Evolutionary conservation across 495 filamentous ascomycete species (phyloP).

Genomic region (Aspergillus conjunctus): DNA sequence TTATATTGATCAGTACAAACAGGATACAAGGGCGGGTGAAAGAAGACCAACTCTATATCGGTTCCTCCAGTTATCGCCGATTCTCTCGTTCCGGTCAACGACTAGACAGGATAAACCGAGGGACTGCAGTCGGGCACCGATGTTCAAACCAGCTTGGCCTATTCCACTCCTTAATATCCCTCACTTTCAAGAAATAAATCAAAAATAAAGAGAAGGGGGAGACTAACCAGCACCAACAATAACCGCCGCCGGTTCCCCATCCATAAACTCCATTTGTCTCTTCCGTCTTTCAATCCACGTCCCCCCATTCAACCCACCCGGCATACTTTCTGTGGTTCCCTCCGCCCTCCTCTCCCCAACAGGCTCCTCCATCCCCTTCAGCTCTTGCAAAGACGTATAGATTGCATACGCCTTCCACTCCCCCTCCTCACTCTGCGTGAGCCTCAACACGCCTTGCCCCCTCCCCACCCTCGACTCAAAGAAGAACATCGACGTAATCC

Average conservation of each 20-base stretch:
- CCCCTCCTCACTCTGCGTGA: slow-evolving; percentile 49
- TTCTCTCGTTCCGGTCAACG: slow-evolving; percentile 63
- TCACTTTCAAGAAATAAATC: neutral
- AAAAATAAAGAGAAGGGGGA: slow-evolving; percentile 9
- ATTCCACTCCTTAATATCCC: neutral
- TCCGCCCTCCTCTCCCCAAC: slow-evolving; percentile 45
- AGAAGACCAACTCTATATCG: slow-evolving; percentile 48
- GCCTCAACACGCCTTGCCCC: slow-evolving; percentile 58
- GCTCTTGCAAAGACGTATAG: slow-evolving; percentile 58
- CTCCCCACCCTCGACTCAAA: slow-evolving; percentile 55
- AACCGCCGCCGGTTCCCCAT: slow-evolving; percentile 62
- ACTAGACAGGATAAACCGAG: slow-evolving; percentile 64
- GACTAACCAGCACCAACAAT: slow-evolving; percentile 61
- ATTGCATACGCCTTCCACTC: slow-evolving; percentile 69
- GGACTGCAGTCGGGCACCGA: slow-evolving; percentile 68
- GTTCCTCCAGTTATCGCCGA: slow-evolving; percentile 80
- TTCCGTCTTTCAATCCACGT: slow-evolving; percentile 69
- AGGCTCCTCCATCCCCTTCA: slow-evolving; percentile 56
- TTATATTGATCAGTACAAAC: neutral
- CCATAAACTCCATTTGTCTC: slow-evolving; percentile 56
- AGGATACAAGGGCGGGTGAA: neutral
- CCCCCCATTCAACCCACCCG: slow-evolving; percentile 56
- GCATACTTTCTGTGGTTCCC: slow-evolving; percentile 62
- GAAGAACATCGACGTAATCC: slow-evolving; percentile 55
- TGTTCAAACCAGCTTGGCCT: slow-evolving; percentile 59